These are phyloP conservation scores for Fusarium domesticum DNA, from an alignment of 2,329 filamentous ascomycete species.

Conservation along the genomic window DNA sequence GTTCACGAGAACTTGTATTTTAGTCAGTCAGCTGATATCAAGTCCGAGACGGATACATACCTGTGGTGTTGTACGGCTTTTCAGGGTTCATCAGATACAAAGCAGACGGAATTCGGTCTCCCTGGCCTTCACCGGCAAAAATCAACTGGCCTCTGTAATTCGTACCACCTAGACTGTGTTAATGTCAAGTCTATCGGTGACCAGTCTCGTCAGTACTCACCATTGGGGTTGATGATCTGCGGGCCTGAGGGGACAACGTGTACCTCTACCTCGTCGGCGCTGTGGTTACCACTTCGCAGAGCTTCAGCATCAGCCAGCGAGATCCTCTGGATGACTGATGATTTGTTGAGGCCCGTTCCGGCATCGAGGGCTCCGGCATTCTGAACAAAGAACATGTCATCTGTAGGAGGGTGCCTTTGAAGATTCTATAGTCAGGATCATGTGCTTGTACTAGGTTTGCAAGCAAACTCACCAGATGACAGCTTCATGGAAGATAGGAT, in stretches of 20 bases:
- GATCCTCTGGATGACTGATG: constrained; percentile 50
- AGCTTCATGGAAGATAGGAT: constrained; percentile 55
- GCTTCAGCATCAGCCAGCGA: constrained; percentile 42
- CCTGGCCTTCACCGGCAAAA: constrained; percentile 50
- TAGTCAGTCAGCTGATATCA: background rate
- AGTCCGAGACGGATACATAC: constrained; percentile 35
- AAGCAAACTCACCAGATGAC: constrained; percentile 42
- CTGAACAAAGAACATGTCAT: constrained; percentile 55
- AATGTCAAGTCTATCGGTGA: background rate
- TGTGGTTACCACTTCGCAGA: constrained; percentile 7
- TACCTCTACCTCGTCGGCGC: constrained; percentile 38
- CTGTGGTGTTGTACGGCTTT: constrained; percentile 49
- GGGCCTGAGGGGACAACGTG: constrained; percentile 42
- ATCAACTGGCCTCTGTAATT: constrained; percentile 50
- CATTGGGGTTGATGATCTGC: constrained; percentile 49
- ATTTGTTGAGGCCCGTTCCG: constrained; percentile 51
- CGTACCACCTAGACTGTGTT: constrained; percentile 40
- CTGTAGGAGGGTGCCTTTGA: constrained; percentile 42
- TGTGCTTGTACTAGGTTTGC: too few relatives aligned
- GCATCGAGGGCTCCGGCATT: constrained; percentile 46
- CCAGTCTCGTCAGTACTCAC: constrained; percentile 29
- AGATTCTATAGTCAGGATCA: too few relatives aligned
- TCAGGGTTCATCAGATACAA: constrained; percentile 29
- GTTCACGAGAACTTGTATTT: constrained; percentile 46
- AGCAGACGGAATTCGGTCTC: constrained; percentile 31